These are phyloP conservation scores for Trichoderma cornu-damae DNA, from an alignment of 2,329 filamentous ascomycete species.

Conservation along the genomic window DNA sequence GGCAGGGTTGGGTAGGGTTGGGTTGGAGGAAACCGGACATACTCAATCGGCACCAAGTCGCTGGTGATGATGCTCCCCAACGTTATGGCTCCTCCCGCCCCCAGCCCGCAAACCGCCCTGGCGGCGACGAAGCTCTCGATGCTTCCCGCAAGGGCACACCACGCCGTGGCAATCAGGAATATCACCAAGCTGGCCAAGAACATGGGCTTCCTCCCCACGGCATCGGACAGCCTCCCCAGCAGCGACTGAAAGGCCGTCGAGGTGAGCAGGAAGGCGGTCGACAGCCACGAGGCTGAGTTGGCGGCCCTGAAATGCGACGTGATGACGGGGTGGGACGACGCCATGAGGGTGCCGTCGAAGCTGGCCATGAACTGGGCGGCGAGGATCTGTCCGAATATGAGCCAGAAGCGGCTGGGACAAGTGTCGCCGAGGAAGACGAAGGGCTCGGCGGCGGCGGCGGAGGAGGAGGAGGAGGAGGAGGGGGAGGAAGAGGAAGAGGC, in stretches of 20 bases:
- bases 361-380: slow-evolving; percentile 54
- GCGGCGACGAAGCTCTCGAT: slow-evolving; percentile 68
- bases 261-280: slow-evolving; percentile 71
- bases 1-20: too few relatives aligned
- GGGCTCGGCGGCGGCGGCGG: not conserved
- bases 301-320: slow-evolving; percentile 74
- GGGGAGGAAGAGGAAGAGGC: not conserved
- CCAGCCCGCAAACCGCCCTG: slow-evolving; percentile 65
- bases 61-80: slow-evolving; percentile 67
- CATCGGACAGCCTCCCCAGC: slow-evolving; percentile 68
- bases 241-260: slow-evolving; percentile 72
- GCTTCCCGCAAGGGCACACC: slow-evolving; percentile 62
- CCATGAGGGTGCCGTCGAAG: slow-evolving; percentile 79
- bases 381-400: slow-evolving; percentile 57
- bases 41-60: slow-evolving; percentile 69
- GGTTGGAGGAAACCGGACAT: too few relatives aligned
- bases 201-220: slow-evolving; percentile 61
- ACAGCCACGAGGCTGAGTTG: slow-evolving; percentile 77
- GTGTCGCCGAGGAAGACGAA: slow-evolving; percentile 43
- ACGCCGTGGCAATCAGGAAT: slow-evolving; percentile 60
- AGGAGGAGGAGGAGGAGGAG: not conserved
- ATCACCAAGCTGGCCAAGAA: slow-evolving; percentile 60
- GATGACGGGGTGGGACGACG: slow-evolving; percentile 73
- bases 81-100: slow-evolving; percentile 65
- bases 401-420: slow-evolving; percentile 51